phyloP scores from a whole-genome alignment of 2,329 filamentous ascomycete species.

The Lachnellula suecica region DNA sequence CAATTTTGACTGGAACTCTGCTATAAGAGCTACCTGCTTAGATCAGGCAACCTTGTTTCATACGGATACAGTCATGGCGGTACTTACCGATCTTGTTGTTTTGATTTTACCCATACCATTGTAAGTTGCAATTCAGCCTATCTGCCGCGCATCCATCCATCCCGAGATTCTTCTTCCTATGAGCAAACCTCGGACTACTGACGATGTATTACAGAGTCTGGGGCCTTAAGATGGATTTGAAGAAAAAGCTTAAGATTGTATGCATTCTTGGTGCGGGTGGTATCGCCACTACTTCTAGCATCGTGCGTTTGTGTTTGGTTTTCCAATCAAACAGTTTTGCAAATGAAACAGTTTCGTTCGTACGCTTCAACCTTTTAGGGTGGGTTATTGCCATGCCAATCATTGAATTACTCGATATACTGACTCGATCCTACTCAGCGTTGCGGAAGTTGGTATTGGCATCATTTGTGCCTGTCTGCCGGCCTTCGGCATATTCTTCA shows the following conservation, averaged over 20 bases:
- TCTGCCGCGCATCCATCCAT: not conserved
- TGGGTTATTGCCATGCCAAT: conserved; percentile 22
- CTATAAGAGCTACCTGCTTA: conserved; percentile 25
- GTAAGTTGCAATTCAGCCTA: conserved; percentile 2
- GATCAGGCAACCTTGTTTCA: conserved; percentile 35
- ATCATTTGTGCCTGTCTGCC: conserved; percentile 31
- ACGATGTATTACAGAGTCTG: conserved; percentile 24
- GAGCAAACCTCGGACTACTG: too few species aligned
- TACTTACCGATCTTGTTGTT: conserved; percentile 35
- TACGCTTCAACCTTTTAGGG: conserved; percentile 16
- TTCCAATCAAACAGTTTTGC: conserved; percentile 10
- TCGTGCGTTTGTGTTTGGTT: conserved; percentile 9
- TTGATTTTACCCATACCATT: conserved; percentile 35
- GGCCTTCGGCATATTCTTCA: conserved; percentile 22
- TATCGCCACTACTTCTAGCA: conserved; percentile 1
- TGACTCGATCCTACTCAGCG: conserved; percentile 7
- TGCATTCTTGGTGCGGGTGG: conserved; percentile 10
- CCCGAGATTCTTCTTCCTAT: too few species aligned
- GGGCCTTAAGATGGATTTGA: conserved; percentile 30
- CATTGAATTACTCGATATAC: not conserved
- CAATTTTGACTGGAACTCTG: too few species aligned
- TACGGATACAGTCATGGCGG: conserved; percentile 33
- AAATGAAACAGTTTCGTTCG: conserved; percentile 8
- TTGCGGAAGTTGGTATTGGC: conserved; percentile 28
- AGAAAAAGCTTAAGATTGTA: conserved; percentile 27